phyloP scores from a whole-genome alignment of 257 asterid genomes.

The Solanum sparsipilum region DNA sequence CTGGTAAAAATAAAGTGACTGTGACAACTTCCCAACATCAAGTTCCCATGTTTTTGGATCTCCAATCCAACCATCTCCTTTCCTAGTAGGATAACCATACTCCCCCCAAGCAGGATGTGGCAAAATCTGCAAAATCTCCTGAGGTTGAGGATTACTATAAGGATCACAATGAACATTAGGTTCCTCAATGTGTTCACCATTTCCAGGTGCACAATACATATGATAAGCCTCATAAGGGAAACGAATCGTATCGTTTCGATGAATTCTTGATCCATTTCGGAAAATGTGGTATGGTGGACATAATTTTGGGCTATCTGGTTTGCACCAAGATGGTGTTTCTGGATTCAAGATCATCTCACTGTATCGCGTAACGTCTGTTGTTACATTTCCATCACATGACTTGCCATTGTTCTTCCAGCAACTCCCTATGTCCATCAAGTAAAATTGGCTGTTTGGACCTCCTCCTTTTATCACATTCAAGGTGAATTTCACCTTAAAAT shows the following conservation, averaged over 20 bases:
- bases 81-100: constrained; percentile 60
- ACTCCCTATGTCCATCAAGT: constrained; percentile 81
- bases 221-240: constrained; percentile 79
- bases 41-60: constrained; percentile 69
- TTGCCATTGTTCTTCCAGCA: constrained; percentile 88
- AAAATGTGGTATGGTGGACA: constrained; percentile 79
- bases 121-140: constrained; percentile 67
- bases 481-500: constrained; percentile 63
- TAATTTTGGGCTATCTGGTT: constrained; percentile 14
- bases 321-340: constrained; percentile 58
- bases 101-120: constrained; percentile 85
- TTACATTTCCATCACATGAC: constrained; percentile 62
- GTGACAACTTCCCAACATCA: constrained; percentile 55
- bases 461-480: constrained; percentile 63
- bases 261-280: constrained; percentile 46
- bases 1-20: constrained; percentile 57
- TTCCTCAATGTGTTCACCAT: constrained; percentile 27
- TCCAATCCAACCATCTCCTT: constrained; percentile 82
- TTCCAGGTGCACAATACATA: constrained; percentile 69
- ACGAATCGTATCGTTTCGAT: constrained; percentile 33
- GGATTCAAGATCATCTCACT: constrained; percentile 79
- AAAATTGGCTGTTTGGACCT: constrained; percentile 69
- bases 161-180: constrained; percentile 61
- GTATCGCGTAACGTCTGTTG: constrained; percentile 67
- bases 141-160: constrained; percentile 79